Evolutionary conservation across 129 eudicot species (phyloP), one percentile per base, ranked within the genome.

Genomic region (Centaurea solstitialis): DNA sequence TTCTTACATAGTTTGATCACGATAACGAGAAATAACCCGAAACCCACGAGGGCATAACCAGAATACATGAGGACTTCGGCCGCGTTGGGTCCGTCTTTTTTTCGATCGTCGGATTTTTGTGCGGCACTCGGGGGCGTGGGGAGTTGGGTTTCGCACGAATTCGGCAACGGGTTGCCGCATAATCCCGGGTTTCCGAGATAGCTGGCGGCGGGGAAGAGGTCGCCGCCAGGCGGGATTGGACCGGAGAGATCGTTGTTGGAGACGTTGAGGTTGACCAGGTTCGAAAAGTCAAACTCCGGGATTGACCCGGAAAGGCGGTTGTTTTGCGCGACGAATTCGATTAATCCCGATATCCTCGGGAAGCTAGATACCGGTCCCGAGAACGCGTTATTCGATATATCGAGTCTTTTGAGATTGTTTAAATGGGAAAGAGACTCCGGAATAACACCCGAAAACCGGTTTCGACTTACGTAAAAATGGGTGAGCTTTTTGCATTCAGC

Each of bases 141-240:
- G 30, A 0, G 20, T 6, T 67, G 5, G 73, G 38, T 11, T 38
- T 70, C 67, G 59, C 97, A 92, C 24, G 24, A 38, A 59, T 84
- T 84, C 5, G 94, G 81, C 79, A 92, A 50, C 3, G 97, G 94
- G 0, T 59, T 64, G 10, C 97, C 97, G 28, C 97, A 92, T 80
- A 92, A 75, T 6, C 4, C 62, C 65, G 85, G 88, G 61, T 92
- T 92, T 24, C 79, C 76, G 3, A 69, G 0, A 24, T 80, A 92
- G 73, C 93, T 87, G 38, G 82, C 61, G 39, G 70, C 40, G 1
- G 81, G 57, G 38, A 84, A 83, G 47, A 76, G 86, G 65, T 76
- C 78, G 47, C 88, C 97, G 0, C 90, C 87, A 0, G 41, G 33
- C 4, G 97, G 97, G 40, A 92, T 84, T 6, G 80, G 76, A 21